Conservation (phyloP, 2,329 filamentous ascomycete genomes). For the Scleromitrula shiraiana region DNA sequence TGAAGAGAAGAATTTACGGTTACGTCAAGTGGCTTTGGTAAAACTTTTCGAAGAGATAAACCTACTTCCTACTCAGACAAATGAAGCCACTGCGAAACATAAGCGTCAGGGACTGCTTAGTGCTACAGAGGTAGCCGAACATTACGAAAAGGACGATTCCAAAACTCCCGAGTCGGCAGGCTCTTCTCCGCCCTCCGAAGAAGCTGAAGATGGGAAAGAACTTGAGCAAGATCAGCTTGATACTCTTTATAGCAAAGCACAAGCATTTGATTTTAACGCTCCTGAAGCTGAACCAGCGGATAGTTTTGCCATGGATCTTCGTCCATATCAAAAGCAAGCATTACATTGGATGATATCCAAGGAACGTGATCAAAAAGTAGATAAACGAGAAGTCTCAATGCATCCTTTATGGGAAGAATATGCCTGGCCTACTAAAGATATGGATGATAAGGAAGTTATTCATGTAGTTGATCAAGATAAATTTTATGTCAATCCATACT, state of each 20-base stretch:
- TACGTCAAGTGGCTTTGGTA: slow-evolving; percentile 81
- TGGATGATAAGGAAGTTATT: slow-evolving; percentile 70
- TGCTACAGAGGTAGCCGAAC: slow-evolving; percentile 82
- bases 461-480: slow-evolving; percentile 54
- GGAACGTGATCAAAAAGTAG: slow-evolving; percentile 69
- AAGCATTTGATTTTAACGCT: slow-evolving; percentile 91
- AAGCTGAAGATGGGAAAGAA: slow-evolving; percentile 77
- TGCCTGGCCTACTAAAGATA: slow-evolving; percentile 77
- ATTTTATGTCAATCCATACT: slow-evolving; percentile 97
- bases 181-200: slow-evolving; percentile 44
- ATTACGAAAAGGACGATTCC: slow-evolving; percentile 51
- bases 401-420: slow-evolving; percentile 98
- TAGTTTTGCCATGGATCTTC: slow-evolving; percentile 73
- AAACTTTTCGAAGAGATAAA: slow-evolving; percentile 86
- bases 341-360: slow-evolving; percentile 95
- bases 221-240: slow-evolving; percentile 94
- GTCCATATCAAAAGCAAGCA: slow-evolving; percentile 93
- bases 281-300: slow-evolving; percentile 76
- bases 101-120: slow-evolving; percentile 77
- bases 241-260: slow-evolving; percentile 86
- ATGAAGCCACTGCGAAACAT: slow-evolving; percentile 65
- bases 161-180: slow-evolving; percentile 26
- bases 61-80: slow-evolving; percentile 66
- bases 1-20: slow-evolving; percentile 74
- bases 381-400: slow-evolving; percentile 69